These are phyloP conservation scores for Cylindrotheca closterium DNA, from an alignment of 108 stramenopile species.

Conservation along the genomic window DNA sequence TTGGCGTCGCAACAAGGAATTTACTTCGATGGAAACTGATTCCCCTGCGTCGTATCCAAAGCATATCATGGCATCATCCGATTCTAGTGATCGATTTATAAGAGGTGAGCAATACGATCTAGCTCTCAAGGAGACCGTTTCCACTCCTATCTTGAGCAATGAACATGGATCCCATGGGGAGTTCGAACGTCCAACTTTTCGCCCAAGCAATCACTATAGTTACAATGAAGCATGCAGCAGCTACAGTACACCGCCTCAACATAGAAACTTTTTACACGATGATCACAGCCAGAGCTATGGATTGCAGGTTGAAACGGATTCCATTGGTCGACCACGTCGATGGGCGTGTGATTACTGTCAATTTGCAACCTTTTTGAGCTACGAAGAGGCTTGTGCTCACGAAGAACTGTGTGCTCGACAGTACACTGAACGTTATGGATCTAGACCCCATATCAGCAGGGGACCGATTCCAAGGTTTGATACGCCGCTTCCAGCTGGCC, in stretches of 20 bases:
- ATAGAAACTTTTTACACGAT: constrained; percentile 17
- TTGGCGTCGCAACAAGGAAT: constrained; percentile 38
- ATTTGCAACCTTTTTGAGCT: constrained; percentile 69
- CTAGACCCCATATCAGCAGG: constrained; percentile 21
- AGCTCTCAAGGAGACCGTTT: constrained; percentile 15
- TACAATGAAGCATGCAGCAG: constrained; percentile 22
- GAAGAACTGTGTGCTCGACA: constrained; percentile 64
- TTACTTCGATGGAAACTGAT: constrained; percentile 37
- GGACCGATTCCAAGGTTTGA: constrained; percentile 33
- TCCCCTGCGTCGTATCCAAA: constrained; percentile 60
- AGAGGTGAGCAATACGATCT: constrained; percentile 19
- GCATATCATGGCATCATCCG: constrained; percentile 46
- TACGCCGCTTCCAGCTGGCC: constrained; percentile 10
- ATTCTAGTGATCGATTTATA: constrained; percentile 10
- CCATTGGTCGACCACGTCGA: constrained; percentile 31
- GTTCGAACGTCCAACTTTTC: constrained; percentile 27
- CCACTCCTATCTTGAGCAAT: constrained; percentile 24
- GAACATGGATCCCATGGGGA: constrained; percentile 22
- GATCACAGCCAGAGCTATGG: constrained; percentile 12
- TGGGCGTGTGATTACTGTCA: constrained; percentile 88
- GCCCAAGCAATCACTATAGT: constrained; percentile 26
- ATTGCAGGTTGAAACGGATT: constrained; percentile 3
- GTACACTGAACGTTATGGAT: constrained; percentile 31
- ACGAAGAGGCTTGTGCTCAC: constrained; percentile 82
- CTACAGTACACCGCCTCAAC: constrained; percentile 24